Evolutionary conservation across 768 basidiomycete genomes (phyloP).

Genomic region (Phlebiopsis gigantea): DNA sequence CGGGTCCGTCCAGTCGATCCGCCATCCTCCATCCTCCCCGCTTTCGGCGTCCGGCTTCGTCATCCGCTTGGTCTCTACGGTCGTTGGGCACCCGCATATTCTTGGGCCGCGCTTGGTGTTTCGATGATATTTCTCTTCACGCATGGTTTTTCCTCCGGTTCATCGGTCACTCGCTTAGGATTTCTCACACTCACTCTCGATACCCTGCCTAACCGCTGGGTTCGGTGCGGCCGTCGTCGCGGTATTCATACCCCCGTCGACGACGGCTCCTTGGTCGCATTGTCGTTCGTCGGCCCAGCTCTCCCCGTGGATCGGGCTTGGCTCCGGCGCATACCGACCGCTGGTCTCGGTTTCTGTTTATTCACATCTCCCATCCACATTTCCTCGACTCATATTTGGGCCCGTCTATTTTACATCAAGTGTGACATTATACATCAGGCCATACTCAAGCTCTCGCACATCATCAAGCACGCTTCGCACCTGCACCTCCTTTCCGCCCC

Average conservation of each 20-base stretch:
- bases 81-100: conserved; percentile 26
- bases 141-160: conserved; percentile 21
- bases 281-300: conserved; percentile 8
- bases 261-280: conserved; percentile 18
- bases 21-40: conserved; percentile 29
- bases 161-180: conserved; percentile 35
- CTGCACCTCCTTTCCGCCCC: conserved; percentile 20
- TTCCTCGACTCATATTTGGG: conserved; percentile 20
- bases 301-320: conserved; percentile 13
- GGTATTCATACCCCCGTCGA: conserved; percentile 45
- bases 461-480: conserved; percentile 15
- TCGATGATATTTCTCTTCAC: conserved; percentile 21
- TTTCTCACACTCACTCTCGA: conserved; percentile 14
- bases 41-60: conserved; percentile 33
- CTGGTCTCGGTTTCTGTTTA: conserved; percentile 17
- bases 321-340: conserved; percentile 14
- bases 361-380: conserved; percentile 16
- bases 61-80: conserved; percentile 24
- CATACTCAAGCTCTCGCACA: conserved; percentile 33
- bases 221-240: conserved; percentile 19
- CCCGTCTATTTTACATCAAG: conserved; percentile 27
- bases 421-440: conserved; percentile 40
- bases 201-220: conserved; percentile 29
- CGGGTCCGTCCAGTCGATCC: conserved; percentile 23
- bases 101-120: conserved; percentile 13